Conservation (phyloP, 176 grass and related monocot genomes). For the Leersia perrieri region DNA sequence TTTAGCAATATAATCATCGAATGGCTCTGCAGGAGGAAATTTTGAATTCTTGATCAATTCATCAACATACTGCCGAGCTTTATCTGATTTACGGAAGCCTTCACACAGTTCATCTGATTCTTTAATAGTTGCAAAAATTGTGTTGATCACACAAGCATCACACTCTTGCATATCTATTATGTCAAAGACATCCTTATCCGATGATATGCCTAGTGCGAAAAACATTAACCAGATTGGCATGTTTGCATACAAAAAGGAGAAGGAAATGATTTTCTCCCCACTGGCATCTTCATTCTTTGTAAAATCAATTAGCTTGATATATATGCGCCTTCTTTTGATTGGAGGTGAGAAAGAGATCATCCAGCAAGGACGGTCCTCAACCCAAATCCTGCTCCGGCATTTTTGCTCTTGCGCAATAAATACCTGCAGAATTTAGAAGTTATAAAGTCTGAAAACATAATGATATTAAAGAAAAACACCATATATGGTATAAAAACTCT, state of each 20-base stretch:
- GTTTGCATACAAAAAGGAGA: constrained; percentile 72
- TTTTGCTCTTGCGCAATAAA: constrained; percentile 95
- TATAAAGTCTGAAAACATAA: constrained; percentile 31
- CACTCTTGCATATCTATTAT: constrained; percentile 78
- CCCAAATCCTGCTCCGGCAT: constrained; percentile 77
- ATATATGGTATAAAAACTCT: background rate
- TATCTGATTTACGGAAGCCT: constrained; percentile 59
- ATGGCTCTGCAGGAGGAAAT: constrained; percentile 74
- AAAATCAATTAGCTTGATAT: constrained; percentile 69
- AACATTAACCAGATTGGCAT: constrained; percentile 94
- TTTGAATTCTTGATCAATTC: constrained; percentile 58
- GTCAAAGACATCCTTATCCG: constrained; percentile 82
- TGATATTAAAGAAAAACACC: constrained; percentile 21
- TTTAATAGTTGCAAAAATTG: constrained; percentile 75
- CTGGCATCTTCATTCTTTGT: constrained; percentile 67
- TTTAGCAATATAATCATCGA: constrained; percentile 80
- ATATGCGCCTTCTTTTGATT: constrained; percentile 60
- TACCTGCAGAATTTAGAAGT: constrained; percentile 40
- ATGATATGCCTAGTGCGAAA: constrained; percentile 80
- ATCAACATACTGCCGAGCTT: constrained; percentile 68
- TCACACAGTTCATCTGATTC: constrained; percentile 66
- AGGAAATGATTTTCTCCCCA: constrained; percentile 57
- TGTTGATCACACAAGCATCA: constrained; percentile 65
- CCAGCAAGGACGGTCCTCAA: constrained; percentile 62
- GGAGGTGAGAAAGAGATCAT: constrained; percentile 60